phyloP scores from a whole-genome alignment of 2,329 filamentous ascomycete species.

The Lasiodiplodia theobromae region DNA sequence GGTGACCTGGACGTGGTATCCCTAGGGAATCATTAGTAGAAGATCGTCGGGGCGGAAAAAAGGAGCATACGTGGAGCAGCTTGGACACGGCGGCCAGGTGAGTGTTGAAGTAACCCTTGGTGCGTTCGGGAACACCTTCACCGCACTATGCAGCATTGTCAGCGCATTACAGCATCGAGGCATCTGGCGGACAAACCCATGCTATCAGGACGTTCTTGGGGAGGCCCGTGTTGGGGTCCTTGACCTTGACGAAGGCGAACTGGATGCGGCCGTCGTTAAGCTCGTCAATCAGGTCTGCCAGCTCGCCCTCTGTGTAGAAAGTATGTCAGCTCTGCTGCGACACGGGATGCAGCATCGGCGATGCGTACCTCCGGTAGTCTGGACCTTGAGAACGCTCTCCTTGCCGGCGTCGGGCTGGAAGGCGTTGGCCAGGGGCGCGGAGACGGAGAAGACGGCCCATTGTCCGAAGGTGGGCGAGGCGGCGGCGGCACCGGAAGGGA shows the following conservation, averaged over 20 bases:
- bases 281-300: slow-evolving; percentile 88
- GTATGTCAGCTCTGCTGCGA: slow-evolving; percentile 36
- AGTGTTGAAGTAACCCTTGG: slow-evolving; percentile 98
- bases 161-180: background rate
- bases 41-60: background rate
- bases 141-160: slow-evolving; percentile 69
- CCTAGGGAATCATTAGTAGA: slow-evolving; percentile 53
- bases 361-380: slow-evolving; percentile 78
- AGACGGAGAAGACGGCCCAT: slow-evolving; percentile 94
- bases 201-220: slow-evolving; percentile 94
- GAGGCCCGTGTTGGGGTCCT: slow-evolving; percentile 87
- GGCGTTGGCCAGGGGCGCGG: slow-evolving; percentile 88
- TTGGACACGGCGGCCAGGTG: slow-evolving; percentile 90
- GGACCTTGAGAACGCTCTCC: slow-evolving; percentile 94
- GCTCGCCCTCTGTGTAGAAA: slow-evolving; percentile 75
- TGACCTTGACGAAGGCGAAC: slow-evolving; percentile 96
- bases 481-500: slow-evolving; percentile 63
- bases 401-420: slow-evolving; percentile 87
- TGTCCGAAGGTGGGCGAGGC: slow-evolving; percentile 83
- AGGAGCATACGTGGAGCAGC: slow-evolving; percentile 73
- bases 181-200: slow-evolving; percentile 65
- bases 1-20: slow-evolving; percentile 97
- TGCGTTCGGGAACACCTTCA: slow-evolving; percentile 96
- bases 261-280: slow-evolving; percentile 97
- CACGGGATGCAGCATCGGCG: slow-evolving; percentile 9